A percentile compares a stretch with the other conserved stretches of the same genome.
These are phyloP conservation scores for Apiospora phragmitis DNA, from an alignment of 2,329 filamentous ascomycete species.

Conservation along the genomic window DNA sequence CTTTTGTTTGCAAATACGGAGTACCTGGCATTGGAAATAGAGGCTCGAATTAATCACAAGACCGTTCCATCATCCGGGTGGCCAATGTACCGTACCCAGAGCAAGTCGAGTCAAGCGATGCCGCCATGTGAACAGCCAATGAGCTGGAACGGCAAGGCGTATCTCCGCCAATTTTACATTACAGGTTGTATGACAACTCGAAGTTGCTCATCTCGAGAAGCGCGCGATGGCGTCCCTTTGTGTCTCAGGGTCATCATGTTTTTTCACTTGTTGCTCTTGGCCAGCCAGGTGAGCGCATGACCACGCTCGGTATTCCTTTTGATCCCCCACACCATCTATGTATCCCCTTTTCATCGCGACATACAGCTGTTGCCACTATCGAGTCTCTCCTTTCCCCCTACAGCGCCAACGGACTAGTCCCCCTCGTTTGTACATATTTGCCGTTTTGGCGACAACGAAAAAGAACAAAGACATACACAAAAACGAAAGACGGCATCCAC, in stretches of 20 bases:
- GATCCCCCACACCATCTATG: background rate
- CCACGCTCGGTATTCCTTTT: background rate
- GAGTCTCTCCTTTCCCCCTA: background rate
- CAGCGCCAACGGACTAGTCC: background rate
- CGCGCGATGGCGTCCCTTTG: background rate
- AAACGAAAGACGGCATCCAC: background rate
- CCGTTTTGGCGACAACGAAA: background rate
- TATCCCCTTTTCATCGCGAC: background rate
- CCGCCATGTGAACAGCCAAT: background rate
- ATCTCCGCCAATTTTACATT: background rate
- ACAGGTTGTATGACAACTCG: background rate
- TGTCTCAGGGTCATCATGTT: background rate
- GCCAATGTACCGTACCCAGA: background rate
- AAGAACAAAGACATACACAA: background rate
- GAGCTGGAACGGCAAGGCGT: background rate
- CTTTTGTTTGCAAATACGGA: background rate
- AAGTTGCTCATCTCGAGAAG: conserved; percentile 3
- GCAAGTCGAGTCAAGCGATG: background rate
- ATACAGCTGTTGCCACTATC: background rate
- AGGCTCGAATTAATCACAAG: background rate
- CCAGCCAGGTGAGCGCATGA: background rate
- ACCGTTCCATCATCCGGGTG: background rate
- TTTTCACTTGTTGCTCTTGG: background rate
- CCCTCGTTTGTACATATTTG: background rate
- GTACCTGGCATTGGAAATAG: background rate